Conservation (phyloP, 2,329 filamentous ascomycete genomes). For the Aspergillus sp. region DNA sequence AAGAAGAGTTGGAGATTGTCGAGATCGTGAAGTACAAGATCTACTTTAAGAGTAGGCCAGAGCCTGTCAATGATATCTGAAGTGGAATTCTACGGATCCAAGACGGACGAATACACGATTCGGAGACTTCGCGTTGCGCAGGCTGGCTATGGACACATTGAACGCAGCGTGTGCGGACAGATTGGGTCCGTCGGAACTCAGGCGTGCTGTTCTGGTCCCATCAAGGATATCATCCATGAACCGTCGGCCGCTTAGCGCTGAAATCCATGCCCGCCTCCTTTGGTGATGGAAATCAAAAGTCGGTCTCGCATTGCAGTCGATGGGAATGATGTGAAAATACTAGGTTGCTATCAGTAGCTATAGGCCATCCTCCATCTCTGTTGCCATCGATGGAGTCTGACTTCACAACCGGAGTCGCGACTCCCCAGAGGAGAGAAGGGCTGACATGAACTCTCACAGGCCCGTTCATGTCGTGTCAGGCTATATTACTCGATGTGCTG, state of each 20-base stretch:
- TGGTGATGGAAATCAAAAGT: too few species aligned
- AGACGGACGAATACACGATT: not conserved
- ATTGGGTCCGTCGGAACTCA: not conserved
- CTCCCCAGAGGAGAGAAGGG: too few species aligned
- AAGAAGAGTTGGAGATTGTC: slow-evolving; percentile 69
- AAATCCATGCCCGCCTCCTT: too few species aligned
- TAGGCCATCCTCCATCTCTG: too few species aligned
- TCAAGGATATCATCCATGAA: not conserved
- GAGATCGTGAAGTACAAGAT: slow-evolving; percentile 88
- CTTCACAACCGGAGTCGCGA: too few species aligned
- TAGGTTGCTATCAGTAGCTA: too few species aligned
- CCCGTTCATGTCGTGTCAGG: slow-evolving; percentile 67
- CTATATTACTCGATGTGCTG: slow-evolving; percentile 89
- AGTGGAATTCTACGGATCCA: not conserved
- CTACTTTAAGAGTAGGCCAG: slow-evolving; percentile 78
- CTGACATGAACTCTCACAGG: not conserved
- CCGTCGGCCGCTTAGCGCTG: not conserved
- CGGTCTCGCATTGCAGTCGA: too few species aligned
- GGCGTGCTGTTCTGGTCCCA: not conserved
- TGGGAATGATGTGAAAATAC: too few species aligned
- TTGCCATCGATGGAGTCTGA: too few species aligned
- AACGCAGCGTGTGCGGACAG: not conserved
- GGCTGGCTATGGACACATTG: not conserved
- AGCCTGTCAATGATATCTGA: slow-evolving; percentile 67
- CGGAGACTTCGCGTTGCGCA: not conserved